Conservation (phyloP, 345 rosid genomes). For the Leavenworthia alabamica region DNA sequence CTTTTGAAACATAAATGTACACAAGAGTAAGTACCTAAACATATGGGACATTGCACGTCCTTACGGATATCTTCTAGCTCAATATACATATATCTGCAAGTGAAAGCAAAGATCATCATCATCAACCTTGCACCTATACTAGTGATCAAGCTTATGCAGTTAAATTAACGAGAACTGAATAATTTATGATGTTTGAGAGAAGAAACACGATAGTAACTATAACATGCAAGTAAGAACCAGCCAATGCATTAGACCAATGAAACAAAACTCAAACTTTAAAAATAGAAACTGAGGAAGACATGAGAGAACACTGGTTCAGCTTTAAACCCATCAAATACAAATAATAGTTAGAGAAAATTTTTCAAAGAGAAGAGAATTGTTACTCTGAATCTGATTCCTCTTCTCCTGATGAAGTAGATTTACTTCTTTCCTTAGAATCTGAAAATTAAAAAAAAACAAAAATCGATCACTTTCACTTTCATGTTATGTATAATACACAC, state of each 20-base stretch:
- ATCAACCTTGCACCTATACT: not conserved
- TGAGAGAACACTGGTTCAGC: not conserved
- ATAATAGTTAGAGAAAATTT: slow-evolving; percentile 9
- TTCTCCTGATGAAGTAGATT: slow-evolving; percentile 45
- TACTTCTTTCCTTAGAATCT: slow-evolving; percentile 52
- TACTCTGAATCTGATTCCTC: slow-evolving; percentile 64
- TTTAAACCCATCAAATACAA: slow-evolving; percentile 15
- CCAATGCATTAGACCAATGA: slow-evolving; percentile 10
- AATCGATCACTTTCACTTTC: slow-evolving; percentile 19
- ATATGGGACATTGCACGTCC: slow-evolving; percentile 87
- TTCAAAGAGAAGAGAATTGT: slow-evolving; percentile 9
- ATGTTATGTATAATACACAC: slow-evolving; percentile 3
- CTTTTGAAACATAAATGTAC: not conserved
- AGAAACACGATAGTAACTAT: slow-evolving; percentile 1
- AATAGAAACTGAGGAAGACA: not conserved
- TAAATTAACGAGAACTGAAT: not conserved
- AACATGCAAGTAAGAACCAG: slow-evolving; percentile 38
- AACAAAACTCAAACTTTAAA: not conserved
- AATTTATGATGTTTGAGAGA: not conserved
- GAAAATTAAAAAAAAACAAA: slow-evolving; percentile 8
- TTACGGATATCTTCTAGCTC: slow-evolving; percentile 68
- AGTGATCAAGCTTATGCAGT: not conserved
- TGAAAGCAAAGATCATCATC: slow-evolving; percentile 13
- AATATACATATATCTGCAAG: slow-evolving; percentile 60
- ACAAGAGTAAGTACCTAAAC: slow-evolving; percentile 55